phyloP scores from a whole-genome alignment of 116 monocot species.

The Phalaenopsis hybrid region DNA sequence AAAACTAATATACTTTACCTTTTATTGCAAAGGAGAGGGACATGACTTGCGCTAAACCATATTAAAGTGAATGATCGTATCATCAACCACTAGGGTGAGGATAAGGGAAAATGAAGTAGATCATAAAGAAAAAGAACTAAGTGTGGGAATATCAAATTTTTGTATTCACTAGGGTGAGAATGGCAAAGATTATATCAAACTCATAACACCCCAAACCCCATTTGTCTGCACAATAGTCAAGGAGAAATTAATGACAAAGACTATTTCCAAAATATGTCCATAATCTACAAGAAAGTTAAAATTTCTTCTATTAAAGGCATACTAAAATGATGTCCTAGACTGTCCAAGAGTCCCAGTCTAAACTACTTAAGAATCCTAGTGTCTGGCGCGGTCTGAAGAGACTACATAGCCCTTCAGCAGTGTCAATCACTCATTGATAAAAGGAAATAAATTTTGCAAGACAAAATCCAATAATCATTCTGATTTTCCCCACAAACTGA shows the following conservation, averaged over 20 bases:
- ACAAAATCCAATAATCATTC: not conserved
- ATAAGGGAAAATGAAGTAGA: no score
- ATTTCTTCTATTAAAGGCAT: not conserved
- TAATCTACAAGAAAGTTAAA: not conserved
- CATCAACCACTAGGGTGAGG: no score
- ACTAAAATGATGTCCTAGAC: not conserved
- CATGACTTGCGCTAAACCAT: no score
- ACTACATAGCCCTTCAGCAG: not conserved
- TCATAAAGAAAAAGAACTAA: no score
- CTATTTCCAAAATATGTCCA: not conserved
- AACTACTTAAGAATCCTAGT: not conserved
- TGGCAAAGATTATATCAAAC: no score
- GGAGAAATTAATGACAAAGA: not conserved
- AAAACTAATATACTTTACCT: no score
- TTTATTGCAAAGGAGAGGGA: no score
- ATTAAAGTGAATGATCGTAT: no score
- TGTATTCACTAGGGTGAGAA: no score
- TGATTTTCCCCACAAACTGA: not conserved
- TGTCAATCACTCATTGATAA: not conserved
- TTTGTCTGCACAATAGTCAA: not conserved
- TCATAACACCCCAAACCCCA: no score
- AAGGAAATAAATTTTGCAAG: not conserved
- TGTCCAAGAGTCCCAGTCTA: not conserved
- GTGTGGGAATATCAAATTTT: no score
- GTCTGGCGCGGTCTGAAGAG: not conserved